Base-by-base conservation (phyloP, 2,329 filamentous ascomycete species). In the Pochonia chlamydosporia region DNA sequence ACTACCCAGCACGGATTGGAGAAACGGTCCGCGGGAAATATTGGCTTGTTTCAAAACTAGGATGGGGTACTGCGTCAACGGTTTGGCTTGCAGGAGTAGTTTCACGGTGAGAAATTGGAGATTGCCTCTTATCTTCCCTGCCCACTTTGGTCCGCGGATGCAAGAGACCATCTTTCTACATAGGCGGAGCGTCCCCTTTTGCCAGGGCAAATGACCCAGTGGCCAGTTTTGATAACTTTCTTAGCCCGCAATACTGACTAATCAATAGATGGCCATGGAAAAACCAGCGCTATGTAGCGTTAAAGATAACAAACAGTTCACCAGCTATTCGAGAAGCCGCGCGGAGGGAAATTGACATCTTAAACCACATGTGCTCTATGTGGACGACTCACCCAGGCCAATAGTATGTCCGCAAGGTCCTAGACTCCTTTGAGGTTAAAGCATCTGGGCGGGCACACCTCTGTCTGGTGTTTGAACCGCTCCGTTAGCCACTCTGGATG, bases 51-150 rank as follows among this genome's bases (percentile, higher is more conserved):
- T 59, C 61, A 14, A 70, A 70, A 53, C 52, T 70, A 18, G 67
- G 66, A 36, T 69, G 59, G 59, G 67, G 66, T 23, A 59, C 58
- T 20, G 60, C 55, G 24, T 70, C 66, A 28, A 70, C 67, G 4
- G 67, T 70, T 21, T 71, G 67, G 66, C 57, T 70, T 25, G 64
- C 65, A 3, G 46, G 47, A 37, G 31, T 44, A n/a, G 51, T 40
- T n/a, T 42, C 58, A 47, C 53, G 53, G 55, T 56, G n/a, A 59
- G 65, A 25, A 47, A 42, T 8, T 24, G 31, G 11, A 30, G 31
- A 50, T 46, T 42, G 25, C 5, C 50, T 40, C n/a, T 14, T 21
- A n/a, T 24, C 16, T 37, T 18, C 31, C 9, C 9, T 26, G 30
- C 45, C 18, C 46, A n/a, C 33, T n/a, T n/a, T n/a, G n/a, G n/a